Evolutionary conservation across 306 rosid genomes (phyloP), one percentile per base, ranked within the genome.

Genomic region (Rosa lucieae): DNA sequence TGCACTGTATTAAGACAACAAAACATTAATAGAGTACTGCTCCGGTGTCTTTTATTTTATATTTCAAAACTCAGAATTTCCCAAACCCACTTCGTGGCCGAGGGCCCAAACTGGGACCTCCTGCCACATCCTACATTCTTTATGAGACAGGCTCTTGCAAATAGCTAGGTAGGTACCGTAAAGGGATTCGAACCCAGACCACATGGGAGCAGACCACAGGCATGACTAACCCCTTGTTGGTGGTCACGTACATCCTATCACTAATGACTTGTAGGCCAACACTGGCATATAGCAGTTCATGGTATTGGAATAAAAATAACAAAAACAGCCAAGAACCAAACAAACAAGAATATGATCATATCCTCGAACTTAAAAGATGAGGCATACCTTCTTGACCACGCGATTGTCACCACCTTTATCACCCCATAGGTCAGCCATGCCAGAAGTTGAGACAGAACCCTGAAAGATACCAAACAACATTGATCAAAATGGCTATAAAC

Each of bases 361-460:
- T 10, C 23, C 39, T 67, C 17, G 15, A 81, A 61, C 61, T 74
- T 35, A 71, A 80, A 48, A 3, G 26, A 67, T 8, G 43, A 73
- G 70, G 67, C 49, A 52, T 84, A 95, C 99, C 96, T 90, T 92
- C 81, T 70, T 90, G 72, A 48, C 71, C 71, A 80, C 85, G 74
- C 68, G 72, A 71, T 55, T 84, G 77, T 49, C 86, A 76, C 80
- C 89, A 78, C 58, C 97, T 84, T 86, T 86, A 32, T 62, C 90
- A 67, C 65, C 89, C 98, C 97, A 95, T 51, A 92, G 51, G 79
- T 90, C 97, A 80, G 79, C 83, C 84, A 88, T 32, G 21, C 59
- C 84, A 10, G 89, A 81, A 81, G 82, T 73, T 72, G 84, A 76
- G 82, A 44, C 21, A 1, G 89, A 75, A 73, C 73, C 91, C 97